Percentiles rank a stretch among this genome's conserved stretches.
Evolutionary conservation across 2,329 filamentous ascomycete species (phyloP).

Genomic region (Rhynchosporium graminicola): DNA sequence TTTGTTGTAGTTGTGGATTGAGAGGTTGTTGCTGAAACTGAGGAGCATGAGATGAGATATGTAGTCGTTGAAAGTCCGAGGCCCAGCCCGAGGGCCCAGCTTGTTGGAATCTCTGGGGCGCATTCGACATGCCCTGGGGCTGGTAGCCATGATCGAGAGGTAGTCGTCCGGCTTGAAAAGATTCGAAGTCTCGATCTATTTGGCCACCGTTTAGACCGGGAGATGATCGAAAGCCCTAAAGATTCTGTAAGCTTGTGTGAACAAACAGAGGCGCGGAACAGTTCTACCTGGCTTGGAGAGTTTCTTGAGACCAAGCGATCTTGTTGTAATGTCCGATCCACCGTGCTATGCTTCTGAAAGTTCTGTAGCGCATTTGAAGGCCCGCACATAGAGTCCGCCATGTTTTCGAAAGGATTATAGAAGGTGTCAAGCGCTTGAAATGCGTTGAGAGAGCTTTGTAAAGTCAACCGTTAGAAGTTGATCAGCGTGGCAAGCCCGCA

Average conservation of each 20-base stretch:
- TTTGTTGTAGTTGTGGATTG: constrained; percentile 28
- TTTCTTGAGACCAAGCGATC: constrained; percentile 61
- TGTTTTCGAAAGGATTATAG: constrained; percentile 38
- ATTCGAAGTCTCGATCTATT: constrained; percentile 67
- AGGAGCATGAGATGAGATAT: constrained; percentile 39
- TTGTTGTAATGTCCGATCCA: constrained; percentile 70
- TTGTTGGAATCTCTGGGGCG: constrained; percentile 26
- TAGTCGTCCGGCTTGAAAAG: constrained; percentile 59
- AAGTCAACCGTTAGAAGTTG: too few relatives aligned
- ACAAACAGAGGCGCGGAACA: constrained; percentile 10
- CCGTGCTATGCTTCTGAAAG: constrained; percentile 67
- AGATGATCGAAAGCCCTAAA: constrained; percentile 62
- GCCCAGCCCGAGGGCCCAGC: constrained; percentile 40
- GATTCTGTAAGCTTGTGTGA: constrained; percentile 13
- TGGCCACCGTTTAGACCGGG: constrained; percentile 53
- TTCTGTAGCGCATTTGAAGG: constrained; percentile 72
- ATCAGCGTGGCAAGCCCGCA: background rate
- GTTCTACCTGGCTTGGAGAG: constrained; percentile 54
- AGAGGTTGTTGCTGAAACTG: constrained; percentile 40
- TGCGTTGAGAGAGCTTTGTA: too few relatives aligned
- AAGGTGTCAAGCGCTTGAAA: background rate
- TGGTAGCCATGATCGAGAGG: constrained; percentile 40
- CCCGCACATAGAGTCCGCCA: constrained; percentile 69
- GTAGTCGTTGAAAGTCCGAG: constrained; percentile 51
- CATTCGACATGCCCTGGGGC: constrained; percentile 26